These are phyloP conservation scores for Leptographium lundbergii DNA, from an alignment of 2,329 filamentous ascomycete species.

Conservation along the genomic window DNA sequence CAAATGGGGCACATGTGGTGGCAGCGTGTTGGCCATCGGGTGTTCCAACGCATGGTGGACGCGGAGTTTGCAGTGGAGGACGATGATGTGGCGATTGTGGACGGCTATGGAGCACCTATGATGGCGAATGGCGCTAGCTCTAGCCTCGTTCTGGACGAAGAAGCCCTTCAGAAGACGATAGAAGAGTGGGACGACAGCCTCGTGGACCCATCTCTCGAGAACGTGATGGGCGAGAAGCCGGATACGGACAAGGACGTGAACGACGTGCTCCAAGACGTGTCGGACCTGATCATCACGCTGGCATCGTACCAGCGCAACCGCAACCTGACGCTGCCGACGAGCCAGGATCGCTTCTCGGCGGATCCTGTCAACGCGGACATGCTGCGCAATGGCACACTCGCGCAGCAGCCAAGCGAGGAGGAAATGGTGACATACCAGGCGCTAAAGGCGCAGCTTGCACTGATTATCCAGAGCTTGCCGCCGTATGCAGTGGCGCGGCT, in stretches of 20 bases:
- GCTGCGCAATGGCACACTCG: constrained; percentile 51
- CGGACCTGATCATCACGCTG: constrained; percentile 63
- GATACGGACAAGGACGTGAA: constrained; percentile 48
- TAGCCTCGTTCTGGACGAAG: constrained; percentile 29
- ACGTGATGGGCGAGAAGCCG: constrained; percentile 36
- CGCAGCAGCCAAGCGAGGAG: constrained; percentile 50
- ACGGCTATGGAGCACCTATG: constrained; percentile 20
- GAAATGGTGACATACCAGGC: constrained; percentile 54
- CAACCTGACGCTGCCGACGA: constrained; percentile 54
- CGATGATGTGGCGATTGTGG: constrained; percentile 17
- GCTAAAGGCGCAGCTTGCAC: constrained; percentile 59
- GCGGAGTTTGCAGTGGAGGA: constrained; percentile 27
- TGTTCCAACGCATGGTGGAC: constrained; percentile 52
- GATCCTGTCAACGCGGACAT: constrained; percentile 56
- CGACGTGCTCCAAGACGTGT: constrained; percentile 61
- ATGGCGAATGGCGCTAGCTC: constrained; percentile 16
- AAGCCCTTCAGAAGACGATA: constrained; percentile 38
- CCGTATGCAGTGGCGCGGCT: constrained; percentile 79
- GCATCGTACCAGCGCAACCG: constrained; percentile 70
- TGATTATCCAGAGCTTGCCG: constrained; percentile 64
- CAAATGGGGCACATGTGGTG: constrained; percentile 63
- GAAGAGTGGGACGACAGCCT: constrained; percentile 44
- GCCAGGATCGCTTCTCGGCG: constrained; percentile 45
- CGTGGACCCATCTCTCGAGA: constrained; percentile 45
- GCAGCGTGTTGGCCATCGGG: constrained; percentile 55